Evolutionary conservation across 2,329 filamentous ascomycete genomes (phyloP).

Genomic region (Colletotrichum nymphaeae): DNA sequence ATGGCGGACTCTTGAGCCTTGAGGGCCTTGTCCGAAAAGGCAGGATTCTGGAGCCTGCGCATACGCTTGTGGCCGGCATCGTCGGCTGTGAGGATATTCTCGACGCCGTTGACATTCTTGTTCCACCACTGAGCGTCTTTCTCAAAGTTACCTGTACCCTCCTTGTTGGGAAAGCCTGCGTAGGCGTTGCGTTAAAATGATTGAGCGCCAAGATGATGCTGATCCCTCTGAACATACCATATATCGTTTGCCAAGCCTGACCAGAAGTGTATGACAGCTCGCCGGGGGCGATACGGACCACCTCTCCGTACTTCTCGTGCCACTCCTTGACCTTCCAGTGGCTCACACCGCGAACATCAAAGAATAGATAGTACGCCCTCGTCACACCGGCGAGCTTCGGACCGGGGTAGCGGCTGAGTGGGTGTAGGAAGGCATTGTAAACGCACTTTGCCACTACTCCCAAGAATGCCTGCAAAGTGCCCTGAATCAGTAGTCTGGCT

Average conservation of each 20-base stretch:
- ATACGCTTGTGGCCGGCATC: conserved; percentile 38
- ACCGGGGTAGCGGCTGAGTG: conserved; percentile 44
- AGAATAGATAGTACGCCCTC: conserved; percentile 29
- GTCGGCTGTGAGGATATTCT: conserved; percentile 32
- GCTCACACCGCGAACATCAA: conserved; percentile 24
- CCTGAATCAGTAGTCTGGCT: neutral
- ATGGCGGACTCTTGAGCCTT: conserved; percentile 45
- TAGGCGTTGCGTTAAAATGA: neutral
- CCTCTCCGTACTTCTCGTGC: conserved; percentile 42
- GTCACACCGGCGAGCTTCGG: conserved; percentile 39
- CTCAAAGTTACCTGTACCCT: conserved; percentile 26
- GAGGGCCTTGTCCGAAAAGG: conserved; percentile 45
- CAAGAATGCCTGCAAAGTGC: conserved; percentile 4
- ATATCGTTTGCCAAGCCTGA: conserved; percentile 53
- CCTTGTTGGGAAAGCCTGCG: conserved; percentile 21
- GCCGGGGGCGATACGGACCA: conserved; percentile 53
- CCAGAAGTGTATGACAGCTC: conserved; percentile 50
- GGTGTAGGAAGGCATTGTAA: conserved; percentile 44
- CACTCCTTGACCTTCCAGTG: conserved; percentile 34
- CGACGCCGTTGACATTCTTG: conserved; percentile 33
- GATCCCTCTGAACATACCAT: conserved; percentile 39
- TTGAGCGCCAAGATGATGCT: neutral
- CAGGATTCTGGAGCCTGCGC: conserved; percentile 41
- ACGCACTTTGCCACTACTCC: conserved; percentile 33
- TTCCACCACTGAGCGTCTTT: conserved; percentile 34